These are phyloP conservation scores for Papiliotrema fonsecae DNA, from an alignment of 1,284 basidiomycete genomes.

Conservation along the genomic window DNA sequence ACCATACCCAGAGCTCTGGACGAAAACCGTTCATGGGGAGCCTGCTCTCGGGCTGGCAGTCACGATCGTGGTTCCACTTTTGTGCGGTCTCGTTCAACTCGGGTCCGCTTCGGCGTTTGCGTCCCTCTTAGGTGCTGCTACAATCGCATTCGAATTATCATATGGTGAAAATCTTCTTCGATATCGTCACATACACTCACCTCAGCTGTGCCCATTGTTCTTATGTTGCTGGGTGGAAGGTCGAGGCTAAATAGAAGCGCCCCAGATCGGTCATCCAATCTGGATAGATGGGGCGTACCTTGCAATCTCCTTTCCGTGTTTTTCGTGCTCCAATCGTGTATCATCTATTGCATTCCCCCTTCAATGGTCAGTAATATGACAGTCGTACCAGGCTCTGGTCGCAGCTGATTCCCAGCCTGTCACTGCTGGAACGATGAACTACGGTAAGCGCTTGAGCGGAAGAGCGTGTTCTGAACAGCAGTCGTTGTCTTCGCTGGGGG, in stretches of 20 bases:
- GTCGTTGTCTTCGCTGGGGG: constrained; percentile 18
- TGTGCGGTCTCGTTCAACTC: constrained; percentile 18
- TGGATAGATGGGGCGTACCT: constrained; percentile 19
- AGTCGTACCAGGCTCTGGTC: background rate
- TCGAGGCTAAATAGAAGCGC: constrained; percentile 10
- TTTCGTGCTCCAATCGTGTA: constrained; percentile 14
- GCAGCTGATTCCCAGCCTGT: constrained; percentile 11
- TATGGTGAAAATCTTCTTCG: constrained; percentile 14
- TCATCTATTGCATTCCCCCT: constrained; percentile 23
- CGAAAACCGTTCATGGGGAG: constrained; percentile 8
- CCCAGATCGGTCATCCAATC: constrained; percentile 15
- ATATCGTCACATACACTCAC: background rate
- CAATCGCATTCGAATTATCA: constrained; percentile 23
- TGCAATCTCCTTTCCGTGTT: constrained; percentile 17
- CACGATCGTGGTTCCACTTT: constrained; percentile 10
- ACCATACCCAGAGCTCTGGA: constrained; percentile 11
- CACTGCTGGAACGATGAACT: constrained; percentile 17
- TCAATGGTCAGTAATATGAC: constrained; percentile 8
- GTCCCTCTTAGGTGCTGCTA: constrained; percentile 20
- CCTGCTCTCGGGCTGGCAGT: constrained; percentile 19
- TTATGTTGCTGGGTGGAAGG: constrained; percentile 20
- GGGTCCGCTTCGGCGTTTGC: constrained; percentile 25
- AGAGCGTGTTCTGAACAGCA: background rate
- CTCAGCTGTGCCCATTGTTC: constrained; percentile 8
- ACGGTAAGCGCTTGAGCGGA: constrained; percentile 8